Conservation (phyloP, 805 yeast species). For the Kodamaea nitidulidarum region DNA sequence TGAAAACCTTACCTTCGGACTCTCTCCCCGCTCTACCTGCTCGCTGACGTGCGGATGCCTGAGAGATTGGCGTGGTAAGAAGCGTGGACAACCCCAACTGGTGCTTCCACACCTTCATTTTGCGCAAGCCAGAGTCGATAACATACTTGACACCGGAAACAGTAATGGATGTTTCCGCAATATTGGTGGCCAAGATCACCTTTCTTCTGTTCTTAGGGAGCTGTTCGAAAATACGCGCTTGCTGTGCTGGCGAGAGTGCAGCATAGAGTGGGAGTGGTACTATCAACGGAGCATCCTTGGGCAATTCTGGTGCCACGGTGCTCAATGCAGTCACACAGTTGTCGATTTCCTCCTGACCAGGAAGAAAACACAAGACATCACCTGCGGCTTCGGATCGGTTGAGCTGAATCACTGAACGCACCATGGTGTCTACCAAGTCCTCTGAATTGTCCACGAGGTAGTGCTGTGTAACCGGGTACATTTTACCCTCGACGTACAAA, state of each 20-base stretch:
- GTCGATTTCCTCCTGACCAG: conserved; percentile 98
- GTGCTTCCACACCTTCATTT: conserved; percentile 93
- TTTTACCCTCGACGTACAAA: conserved; percentile 82
- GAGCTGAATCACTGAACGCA: conserved; percentile 70
- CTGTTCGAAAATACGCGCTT: conserved; percentile 71
- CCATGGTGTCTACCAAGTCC: conserved; percentile 78
- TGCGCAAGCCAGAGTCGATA: conserved; percentile 86
- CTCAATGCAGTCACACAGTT: conserved; percentile 63
- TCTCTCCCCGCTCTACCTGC: conserved; percentile 99
- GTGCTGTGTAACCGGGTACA: conserved; percentile 73
- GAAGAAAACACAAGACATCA: conserved; percentile 85
- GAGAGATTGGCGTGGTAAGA: conserved; percentile 86
- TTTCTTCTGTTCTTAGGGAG: conserved; percentile 69
- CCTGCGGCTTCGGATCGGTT: conserved; percentile 80
- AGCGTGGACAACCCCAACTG: conserved; percentile 89
- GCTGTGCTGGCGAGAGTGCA: conserved; percentile 82
- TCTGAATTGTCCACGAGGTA: conserved; percentile 65
- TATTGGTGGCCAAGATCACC: conserved; percentile 87
- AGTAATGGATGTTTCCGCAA: conserved; percentile 97
- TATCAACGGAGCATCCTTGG: conserved; percentile 69
- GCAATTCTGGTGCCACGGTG: conserved; percentile 59
- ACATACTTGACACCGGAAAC: conserved; percentile 93
- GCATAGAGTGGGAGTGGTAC: conserved; percentile 88
- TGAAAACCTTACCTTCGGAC: conserved; percentile 76
- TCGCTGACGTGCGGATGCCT: conserved; percentile 92